phyloP scores from a whole-genome alignment of 176 grass and related monocot genomes.

The Oryza coarctata region DNA sequence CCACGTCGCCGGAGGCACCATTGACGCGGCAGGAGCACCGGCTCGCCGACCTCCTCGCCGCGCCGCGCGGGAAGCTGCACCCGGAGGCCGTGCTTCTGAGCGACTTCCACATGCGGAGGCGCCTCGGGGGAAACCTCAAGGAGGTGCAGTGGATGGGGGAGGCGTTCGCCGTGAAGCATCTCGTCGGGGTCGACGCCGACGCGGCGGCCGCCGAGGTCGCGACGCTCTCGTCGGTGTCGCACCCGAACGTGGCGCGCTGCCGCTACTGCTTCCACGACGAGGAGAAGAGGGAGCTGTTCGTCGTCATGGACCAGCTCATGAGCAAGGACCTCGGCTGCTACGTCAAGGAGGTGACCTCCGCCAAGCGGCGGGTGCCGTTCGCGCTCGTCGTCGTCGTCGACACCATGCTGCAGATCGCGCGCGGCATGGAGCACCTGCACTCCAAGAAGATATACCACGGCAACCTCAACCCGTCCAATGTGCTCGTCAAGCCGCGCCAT shows the following conservation, averaged over 20 bases:
- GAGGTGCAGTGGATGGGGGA: conserved; percentile 88
- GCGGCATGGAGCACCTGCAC: conserved; percentile 95
- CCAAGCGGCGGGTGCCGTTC: conserved; percentile 54
- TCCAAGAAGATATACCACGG: conserved; percentile 74
- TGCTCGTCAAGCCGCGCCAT: conserved; percentile 57
- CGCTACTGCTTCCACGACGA: conserved; percentile 86
- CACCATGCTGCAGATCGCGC: conserved; percentile 80
- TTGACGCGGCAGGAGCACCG: conserved; percentile 61
- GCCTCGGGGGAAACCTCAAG: conserved; percentile 55
- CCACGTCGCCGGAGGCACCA: background rate
- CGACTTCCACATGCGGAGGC: conserved; percentile 65
- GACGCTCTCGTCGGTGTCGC: conserved; percentile 57
- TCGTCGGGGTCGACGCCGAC: conserved; percentile 53
- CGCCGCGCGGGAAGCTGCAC: conserved; percentile 60
- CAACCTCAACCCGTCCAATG: conserved; percentile 70
- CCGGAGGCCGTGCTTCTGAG: conserved; percentile 47
- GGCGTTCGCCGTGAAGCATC: conserved; percentile 64
- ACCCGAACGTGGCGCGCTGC: conserved; percentile 76
- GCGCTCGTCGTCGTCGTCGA: conserved; percentile 63
- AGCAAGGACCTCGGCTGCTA: conserved; percentile 61
- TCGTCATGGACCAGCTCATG: conserved; percentile 78
- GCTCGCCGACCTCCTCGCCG: conserved; percentile 60
- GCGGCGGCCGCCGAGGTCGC: conserved; percentile 40
- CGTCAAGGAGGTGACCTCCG: conserved; percentile 58
- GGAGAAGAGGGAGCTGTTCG: conserved; percentile 70